Base-by-base conservation (phyloP, 306 rosid genomes). In the Pyrus bretschneideri region DNA sequence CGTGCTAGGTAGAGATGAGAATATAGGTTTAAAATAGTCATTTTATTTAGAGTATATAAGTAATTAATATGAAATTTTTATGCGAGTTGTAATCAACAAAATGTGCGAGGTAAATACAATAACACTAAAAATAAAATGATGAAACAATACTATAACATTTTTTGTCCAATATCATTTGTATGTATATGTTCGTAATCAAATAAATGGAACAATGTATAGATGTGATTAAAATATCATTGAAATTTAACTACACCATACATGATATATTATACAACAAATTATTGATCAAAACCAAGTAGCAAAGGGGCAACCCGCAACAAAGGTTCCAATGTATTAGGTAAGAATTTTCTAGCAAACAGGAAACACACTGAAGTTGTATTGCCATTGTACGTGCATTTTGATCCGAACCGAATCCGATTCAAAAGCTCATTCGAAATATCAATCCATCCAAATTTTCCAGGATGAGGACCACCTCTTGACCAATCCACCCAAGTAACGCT, bases 291-390 rank as follows among this genome's bases (percentile, higher is more conserved):
- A 35, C 86, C 89, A 60, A 87, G 83, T 79, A 86, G 69, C 61
- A 70, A 44, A 9, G 89, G 86, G 76, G 76, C 66, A 19, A 87
- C 57, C 63, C 87, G 11, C 21, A 87, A 69, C 68, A 89, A 72
- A 69, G 87, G 97, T 80, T 86, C 82, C 84, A 91, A 77, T 14
- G 93, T 15, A 11, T 54, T 60, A 3, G 89, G 89, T 55, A 58
- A 35, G 77, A 91, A 89, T 79, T 89, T 91, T 22, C 97, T 87
- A 3, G 87, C 91, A 70, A 91, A 91, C 59, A 91, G 83, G 54
- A 81, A 85, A 76, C 92, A 91, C 10, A 74, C 49, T 21, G 87
- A 84, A 57, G 86, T 87, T 17, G 44, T 71, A 27, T 84, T 84
- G 4, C 88, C 86, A 54, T 83, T 76, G 33, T 85, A 69, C 25